phyloP scores from a whole-genome alignment of 805 yeast genomes.

The Ogataea saltuana region DNA sequence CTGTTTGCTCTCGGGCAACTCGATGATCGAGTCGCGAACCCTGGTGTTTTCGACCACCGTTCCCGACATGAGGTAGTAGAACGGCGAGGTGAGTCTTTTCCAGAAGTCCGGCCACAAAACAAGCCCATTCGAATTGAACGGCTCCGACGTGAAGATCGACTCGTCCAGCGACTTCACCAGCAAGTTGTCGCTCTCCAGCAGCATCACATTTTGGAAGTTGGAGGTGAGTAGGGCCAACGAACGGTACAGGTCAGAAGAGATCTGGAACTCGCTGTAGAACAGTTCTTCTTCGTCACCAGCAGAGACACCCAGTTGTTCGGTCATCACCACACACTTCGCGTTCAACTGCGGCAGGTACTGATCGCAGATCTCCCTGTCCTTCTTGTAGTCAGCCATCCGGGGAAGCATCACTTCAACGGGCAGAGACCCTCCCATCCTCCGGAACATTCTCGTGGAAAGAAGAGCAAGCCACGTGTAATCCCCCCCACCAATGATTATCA shows the following conservation, averaged over 20 bases:
- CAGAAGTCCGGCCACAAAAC: slow-evolving; percentile 83
- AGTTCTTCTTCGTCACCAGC: slow-evolving; percentile 36
- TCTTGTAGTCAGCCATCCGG: slow-evolving; percentile 39
- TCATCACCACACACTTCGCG: slow-evolving; percentile 60
- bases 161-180: slow-evolving; percentile 42
- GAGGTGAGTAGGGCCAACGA: slow-evolving; percentile 44
- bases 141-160: slow-evolving; percentile 43
- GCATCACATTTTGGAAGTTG: slow-evolving; percentile 46
- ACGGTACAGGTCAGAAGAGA: slow-evolving; percentile 37
- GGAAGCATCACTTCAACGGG: slow-evolving; percentile 51
- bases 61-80: slow-evolving; percentile 62
- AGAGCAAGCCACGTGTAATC: slow-evolving; percentile 59
- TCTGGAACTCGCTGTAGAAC: slow-evolving; percentile 41
- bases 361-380: slow-evolving; percentile 49
- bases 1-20: slow-evolving; percentile 23
- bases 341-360: slow-evolving; percentile 44
- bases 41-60: slow-evolving; percentile 38
- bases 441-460: slow-evolving; percentile 49
- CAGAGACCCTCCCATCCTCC: slow-evolving; percentile 47
- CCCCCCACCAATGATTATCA: slow-evolving; percentile 72
- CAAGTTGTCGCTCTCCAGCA: slow-evolving; percentile 47
- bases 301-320: slow-evolving; percentile 47
- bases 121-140: slow-evolving; percentile 53
- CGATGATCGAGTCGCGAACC: slow-evolving; percentile 35
- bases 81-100: slow-evolving; percentile 74